Conservation (phyloP, 495 filamentous ascomycete genomes). For the Friedmanniomyces simplex region DNA sequence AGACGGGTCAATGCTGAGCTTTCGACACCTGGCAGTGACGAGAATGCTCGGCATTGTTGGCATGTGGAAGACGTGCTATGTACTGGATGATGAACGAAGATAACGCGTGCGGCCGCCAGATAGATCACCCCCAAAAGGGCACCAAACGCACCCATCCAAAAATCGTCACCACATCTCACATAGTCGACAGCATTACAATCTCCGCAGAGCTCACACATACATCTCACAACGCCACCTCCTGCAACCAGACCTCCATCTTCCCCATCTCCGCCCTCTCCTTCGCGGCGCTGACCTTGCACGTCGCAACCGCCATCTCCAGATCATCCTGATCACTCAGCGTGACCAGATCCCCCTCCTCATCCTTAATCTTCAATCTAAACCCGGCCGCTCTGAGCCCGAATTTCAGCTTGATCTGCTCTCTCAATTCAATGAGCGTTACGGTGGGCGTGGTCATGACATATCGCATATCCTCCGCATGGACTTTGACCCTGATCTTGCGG, state of each 20-base stretch:
- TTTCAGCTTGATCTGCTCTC: slow-evolving; percentile 69
- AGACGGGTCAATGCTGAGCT: no score
- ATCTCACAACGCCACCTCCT: slow-evolving; percentile 4
- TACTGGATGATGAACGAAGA: not conserved
- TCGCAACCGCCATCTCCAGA: slow-evolving; percentile 69
- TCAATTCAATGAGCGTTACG: slow-evolving; percentile 65
- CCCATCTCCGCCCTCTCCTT: slow-evolving; percentile 72
- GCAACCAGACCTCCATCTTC: slow-evolving; percentile 72
- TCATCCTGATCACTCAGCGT: slow-evolving; percentile 96
- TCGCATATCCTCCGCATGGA: slow-evolving; percentile 83
- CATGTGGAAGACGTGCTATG: not conserved
- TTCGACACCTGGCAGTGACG: no score
- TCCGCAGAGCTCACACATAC: not conserved
- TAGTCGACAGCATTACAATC: no score
- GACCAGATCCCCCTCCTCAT: slow-evolving; percentile 87
- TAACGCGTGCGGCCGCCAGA: not conserved
- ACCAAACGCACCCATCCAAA: not conserved
- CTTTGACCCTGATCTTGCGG: slow-evolving; percentile 72
- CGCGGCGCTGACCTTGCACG: slow-evolving; percentile 55
- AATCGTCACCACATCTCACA: not conserved
- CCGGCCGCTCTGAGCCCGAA: slow-evolving; percentile 54
- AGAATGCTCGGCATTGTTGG: no score
- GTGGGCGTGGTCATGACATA: slow-evolving; percentile 77
- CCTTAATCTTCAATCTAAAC: slow-evolving; percentile 76
- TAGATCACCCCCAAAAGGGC: not conserved